Conservation (phyloP, 2,329 filamentous ascomycete genomes). For the Samsoniella hepiali region DNA sequence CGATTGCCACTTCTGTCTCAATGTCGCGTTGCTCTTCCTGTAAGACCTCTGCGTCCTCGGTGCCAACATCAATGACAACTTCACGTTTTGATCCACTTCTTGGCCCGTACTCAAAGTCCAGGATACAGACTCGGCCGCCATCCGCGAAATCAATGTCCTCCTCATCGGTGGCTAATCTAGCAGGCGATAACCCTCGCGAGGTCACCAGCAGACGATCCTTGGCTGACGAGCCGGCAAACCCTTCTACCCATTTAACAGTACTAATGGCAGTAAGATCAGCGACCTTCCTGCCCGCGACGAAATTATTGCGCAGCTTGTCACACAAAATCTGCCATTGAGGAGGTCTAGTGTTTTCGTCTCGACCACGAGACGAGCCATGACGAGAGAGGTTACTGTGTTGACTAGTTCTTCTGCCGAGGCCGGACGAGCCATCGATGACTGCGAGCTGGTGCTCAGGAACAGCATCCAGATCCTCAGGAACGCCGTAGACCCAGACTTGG, state of each 20-base stretch:
- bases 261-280: constrained; percentile 63
- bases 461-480: constrained; percentile 69
- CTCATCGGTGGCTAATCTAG: constrained; percentile 59
- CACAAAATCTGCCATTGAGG: constrained; percentile 68
- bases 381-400: constrained; percentile 29
- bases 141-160: constrained; percentile 75
- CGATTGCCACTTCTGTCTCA: constrained; percentile 75
- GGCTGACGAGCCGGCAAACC: constrained; percentile 44
- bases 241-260: constrained; percentile 68
- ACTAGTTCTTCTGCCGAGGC: constrained; percentile 32
- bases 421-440: constrained; percentile 23
- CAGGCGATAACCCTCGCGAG: constrained; percentile 64
- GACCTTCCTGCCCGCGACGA: constrained; percentile 65
- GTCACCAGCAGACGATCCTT: constrained; percentile 65
- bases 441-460: constrained; percentile 42
- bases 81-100: constrained; percentile 54
- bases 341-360: constrained; percentile 38
- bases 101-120: constrained; percentile 68
- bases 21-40: constrained; percentile 72
- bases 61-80: constrained; percentile 71
- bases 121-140: constrained; percentile 67
- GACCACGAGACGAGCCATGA: constrained; percentile 31
- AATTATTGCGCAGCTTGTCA: constrained; percentile 66
- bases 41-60: constrained; percentile 63
- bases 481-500: constrained; percentile 75